Base-by-base conservation (phyloP, 345 rosid species). In the Firmiana major region DNA sequence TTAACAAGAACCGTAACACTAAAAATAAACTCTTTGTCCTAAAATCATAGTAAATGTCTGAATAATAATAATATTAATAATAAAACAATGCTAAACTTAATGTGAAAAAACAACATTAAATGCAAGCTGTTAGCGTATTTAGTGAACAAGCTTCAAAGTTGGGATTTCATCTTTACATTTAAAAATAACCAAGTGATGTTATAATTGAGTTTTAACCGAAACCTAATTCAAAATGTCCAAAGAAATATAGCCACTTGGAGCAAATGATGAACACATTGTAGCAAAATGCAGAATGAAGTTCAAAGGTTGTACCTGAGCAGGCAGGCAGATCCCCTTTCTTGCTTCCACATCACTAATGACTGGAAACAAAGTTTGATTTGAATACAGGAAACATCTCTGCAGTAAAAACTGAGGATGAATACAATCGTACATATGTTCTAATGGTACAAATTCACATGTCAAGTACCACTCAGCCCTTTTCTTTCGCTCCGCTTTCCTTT, bases 381-480 rank as follows among this genome's bases (percentile, higher is more conserved):
- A 83, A 83, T 71, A 74, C 77, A 78, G 59, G 73, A 80, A 74
- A 81, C 89, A 82, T 84, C 89, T 84, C 88, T 84, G 81, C 84
- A 64, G 63, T 82, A 71, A 86, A 88, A 86, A 67, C 75, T 48
- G 91, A 85, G 88, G 91, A 85, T 84, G 85, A 82, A 80, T 81
- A 79, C 73, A 71, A 75, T 80, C 62, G 19, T 57, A 77, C 73
- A 81, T 16, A 70, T 73, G 78, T 73, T 78, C 75, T 74, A 82
- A 77, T 83, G 75, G 22, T 73, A 76, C 80, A 78, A 43, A 28
- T 48, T 78, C 42, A 70, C 63, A 69, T 19, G 64, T 77, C 36
- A 45, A 51, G 53, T 51, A 40, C 77, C 26, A 66, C 58, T 63
- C 49, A 9, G 76, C 68, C 55, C 21, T 72, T 63, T 22, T 62